Percentiles rank a stretch among this genome's conserved stretches.
phyloP scores from a whole-genome alignment of 352 stramenopile species.

The Globisporangium cederbergense region DNA sequence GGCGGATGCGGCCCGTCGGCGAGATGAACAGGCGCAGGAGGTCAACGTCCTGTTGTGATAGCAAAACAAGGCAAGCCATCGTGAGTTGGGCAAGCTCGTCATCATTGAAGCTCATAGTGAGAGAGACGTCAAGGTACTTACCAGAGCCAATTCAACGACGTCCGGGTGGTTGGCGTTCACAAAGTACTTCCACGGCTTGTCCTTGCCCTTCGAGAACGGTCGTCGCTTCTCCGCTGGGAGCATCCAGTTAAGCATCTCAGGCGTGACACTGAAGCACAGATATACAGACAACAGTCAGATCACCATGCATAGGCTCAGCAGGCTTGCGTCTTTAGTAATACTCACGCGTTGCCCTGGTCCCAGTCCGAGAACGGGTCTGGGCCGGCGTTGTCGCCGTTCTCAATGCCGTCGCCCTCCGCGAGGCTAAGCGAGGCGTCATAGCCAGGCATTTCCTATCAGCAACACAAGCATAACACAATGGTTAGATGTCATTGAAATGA shows the following conservation, averaged over 20 bases:
- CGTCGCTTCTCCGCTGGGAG: conserved; percentile 55
- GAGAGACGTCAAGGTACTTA: conserved; percentile 15
- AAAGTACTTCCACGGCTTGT: conserved; percentile 82
- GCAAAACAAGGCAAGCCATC: not conserved
- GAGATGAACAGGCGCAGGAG: conserved; percentile 82
- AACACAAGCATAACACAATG: not conserved
- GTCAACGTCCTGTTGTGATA: conserved; percentile 47
- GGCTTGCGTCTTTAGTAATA: not conserved
- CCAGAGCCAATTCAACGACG: conserved; percentile 70
- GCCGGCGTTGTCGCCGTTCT: conserved; percentile 23
- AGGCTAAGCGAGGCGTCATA: conserved; percentile 62
- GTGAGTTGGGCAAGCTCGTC: not conserved
- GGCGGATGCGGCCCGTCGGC: conserved; percentile 75
- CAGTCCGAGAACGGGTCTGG: conserved; percentile 46
- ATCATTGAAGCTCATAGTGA: not conserved
- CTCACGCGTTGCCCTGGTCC: conserved; percentile 58
- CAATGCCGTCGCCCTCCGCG: conserved; percentile 43
- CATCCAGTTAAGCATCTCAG: conserved; percentile 88
- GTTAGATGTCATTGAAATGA: not conserved
- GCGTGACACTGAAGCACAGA: conserved; percentile 23
- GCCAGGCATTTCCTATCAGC: conserved; percentile 53
- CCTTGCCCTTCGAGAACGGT: conserved; percentile 46
- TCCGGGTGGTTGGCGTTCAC: conserved; percentile 70
- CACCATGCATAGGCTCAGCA: not conserved
- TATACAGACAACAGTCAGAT: not conserved